Evolutionary conservation across 148 eudicot genomes (phyloP).

Genomic region (Camellia granthamiana): DNA sequence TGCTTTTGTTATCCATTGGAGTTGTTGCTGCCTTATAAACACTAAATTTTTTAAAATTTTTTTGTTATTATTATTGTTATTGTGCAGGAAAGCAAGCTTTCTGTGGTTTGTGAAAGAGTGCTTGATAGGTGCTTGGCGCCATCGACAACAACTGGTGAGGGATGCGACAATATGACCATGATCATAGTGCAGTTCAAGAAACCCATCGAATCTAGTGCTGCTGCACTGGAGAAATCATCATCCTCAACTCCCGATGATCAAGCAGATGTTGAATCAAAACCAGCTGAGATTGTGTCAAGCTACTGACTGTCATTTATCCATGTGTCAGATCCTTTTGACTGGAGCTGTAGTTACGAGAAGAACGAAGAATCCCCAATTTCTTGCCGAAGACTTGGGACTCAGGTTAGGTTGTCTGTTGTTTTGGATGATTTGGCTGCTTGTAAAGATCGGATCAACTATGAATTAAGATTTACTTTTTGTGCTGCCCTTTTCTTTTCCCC

Average conservation of each 20-base stretch:
- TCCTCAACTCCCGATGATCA: constrained; percentile 16
- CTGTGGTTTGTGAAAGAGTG: constrained; percentile 75
- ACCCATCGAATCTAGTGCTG: constrained; percentile 27
- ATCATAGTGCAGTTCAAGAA: constrained; percentile 84
- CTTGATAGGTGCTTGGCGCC: constrained; percentile 88
- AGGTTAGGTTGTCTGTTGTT: too few species aligned
- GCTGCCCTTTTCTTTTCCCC: too few species aligned
- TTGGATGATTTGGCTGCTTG: too few species aligned
- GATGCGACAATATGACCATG: constrained; percentile 99
- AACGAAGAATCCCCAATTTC: not conserved
- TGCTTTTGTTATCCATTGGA: not conserved
- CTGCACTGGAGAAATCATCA: constrained; percentile 32
- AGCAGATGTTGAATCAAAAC: constrained; percentile 16
- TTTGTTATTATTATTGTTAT: not conserved
- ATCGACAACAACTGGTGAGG: constrained; percentile 90
- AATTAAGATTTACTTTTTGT: too few species aligned
- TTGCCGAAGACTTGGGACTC: not conserved
- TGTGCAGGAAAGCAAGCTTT: constrained; percentile 82
- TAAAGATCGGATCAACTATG: too few species aligned
- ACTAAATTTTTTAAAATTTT: too few species aligned
- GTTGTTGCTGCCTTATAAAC: not conserved
- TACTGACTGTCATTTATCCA: constrained; percentile 13
- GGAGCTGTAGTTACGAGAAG: constrained; percentile 4
- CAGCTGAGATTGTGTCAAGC: constrained; percentile 38
- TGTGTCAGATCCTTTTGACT: not conserved